Conservation (phyloP, 106 monocot genomes). For the Posidonia australis region DNA sequence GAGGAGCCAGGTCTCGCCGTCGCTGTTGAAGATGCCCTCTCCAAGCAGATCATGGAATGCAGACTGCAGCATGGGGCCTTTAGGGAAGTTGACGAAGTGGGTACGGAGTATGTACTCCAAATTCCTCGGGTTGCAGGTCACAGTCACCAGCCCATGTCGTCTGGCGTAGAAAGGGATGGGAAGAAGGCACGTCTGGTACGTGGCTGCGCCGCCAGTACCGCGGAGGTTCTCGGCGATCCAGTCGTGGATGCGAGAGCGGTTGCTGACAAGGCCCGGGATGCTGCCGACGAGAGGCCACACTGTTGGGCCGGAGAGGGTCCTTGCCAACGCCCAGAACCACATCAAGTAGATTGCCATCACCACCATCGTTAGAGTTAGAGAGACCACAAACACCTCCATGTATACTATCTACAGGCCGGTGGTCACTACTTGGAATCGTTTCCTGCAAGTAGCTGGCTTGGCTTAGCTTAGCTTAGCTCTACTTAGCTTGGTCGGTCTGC, state of each 20-base stretch:
- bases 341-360: constrained; percentile 35
- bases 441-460: no score
- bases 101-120: constrained; percentile 20
- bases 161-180: constrained; percentile 62
- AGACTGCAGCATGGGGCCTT: constrained; percentile 21
- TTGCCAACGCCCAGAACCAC: constrained; percentile 53
- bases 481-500: no score
- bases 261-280: constrained; percentile 62
- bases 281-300: constrained; percentile 88
- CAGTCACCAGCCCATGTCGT: constrained; percentile 14
- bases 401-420: no score
- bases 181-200: constrained; percentile 87
- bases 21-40: constrained; percentile 28
- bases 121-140: constrained; percentile 23
- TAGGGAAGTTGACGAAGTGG: constrained; percentile 25
- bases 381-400: no score
- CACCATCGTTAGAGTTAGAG: constrained; percentile 1
- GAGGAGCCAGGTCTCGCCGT: constrained; percentile 25
- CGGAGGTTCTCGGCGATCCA: constrained; percentile 83
- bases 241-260: constrained; percentile 67
- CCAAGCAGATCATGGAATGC: constrained; percentile 26
- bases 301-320: constrained; percentile 35
- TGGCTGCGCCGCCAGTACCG: constrained; percentile 42
- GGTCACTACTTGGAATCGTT: no score
- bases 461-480: no score